Conservation (phyloP, 2,329 filamentous ascomycete genomes). For the Sarocladiaceae sp. region DNA sequence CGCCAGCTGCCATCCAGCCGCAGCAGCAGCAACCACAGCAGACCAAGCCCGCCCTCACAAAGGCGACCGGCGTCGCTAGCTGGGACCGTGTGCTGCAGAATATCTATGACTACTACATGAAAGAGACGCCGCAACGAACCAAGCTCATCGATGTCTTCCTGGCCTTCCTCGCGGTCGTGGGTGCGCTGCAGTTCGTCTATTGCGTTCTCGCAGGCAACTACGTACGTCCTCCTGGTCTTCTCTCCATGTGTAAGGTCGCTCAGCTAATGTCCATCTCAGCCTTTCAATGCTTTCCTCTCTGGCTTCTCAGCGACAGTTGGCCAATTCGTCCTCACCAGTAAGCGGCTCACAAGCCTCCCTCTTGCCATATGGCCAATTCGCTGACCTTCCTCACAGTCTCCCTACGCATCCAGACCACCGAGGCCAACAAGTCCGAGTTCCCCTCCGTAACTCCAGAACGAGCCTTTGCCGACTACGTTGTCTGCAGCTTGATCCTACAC, state of each 20-base stretch:
- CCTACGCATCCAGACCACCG: slow-evolving; percentile 86
- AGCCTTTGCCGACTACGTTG: slow-evolving; percentile 93
- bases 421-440: slow-evolving; percentile 74
- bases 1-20: slow-evolving; percentile 14
- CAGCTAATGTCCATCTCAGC: slow-evolving; percentile 47
- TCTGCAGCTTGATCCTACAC: slow-evolving; percentile 91
- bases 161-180: slow-evolving; percentile 77
- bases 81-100: slow-evolving; percentile 58
- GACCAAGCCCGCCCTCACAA: slow-evolving; percentile 11
- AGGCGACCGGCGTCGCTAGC: slow-evolving; percentile 22
- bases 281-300: slow-evolving; percentile 96
- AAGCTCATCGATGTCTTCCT: slow-evolving; percentile 92
- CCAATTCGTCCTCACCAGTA: slow-evolving; percentile 93
- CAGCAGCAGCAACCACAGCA: slow-evolving; percentile 14
- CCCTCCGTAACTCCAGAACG: slow-evolving; percentile 71
- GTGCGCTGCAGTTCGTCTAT: slow-evolving; percentile 88
- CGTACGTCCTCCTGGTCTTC: slow-evolving; percentile 52
- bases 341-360: slow-evolving; percentile 20
- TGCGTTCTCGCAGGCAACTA: slow-evolving; percentile 90
- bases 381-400: slow-evolving; percentile 40
- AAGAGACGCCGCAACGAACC: slow-evolving; percentile 79
- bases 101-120: slow-evolving; percentile 71
- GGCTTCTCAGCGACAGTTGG: slow-evolving; percentile 93
- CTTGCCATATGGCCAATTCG: not conserved
- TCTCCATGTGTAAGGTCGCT: not conserved